Base-by-base conservation (phyloP, 2,329 filamentous ascomycete genomes). In the Talaromyces sp. region DNA sequence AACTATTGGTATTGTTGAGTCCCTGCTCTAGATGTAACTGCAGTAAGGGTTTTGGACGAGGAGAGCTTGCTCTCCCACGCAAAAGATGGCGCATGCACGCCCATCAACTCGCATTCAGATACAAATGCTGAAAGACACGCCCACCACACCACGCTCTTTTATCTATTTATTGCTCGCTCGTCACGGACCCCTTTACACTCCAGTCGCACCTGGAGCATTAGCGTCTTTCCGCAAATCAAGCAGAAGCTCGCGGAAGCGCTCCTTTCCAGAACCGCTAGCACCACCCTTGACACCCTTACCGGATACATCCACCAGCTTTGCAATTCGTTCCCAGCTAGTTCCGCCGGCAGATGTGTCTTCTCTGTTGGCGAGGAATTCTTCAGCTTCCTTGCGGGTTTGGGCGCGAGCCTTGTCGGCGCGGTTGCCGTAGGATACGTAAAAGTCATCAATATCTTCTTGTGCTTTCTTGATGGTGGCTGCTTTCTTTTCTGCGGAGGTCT, bases 351-450 rank as follows among this genome's bases (percentile, higher is more conserved):
- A 91, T 45, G 93, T 97, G 77, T 98, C 93, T 77, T 99, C 94
- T 67, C 93, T 88, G 78, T 84, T 93, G 63, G 87, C 89, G 56
- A 98, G 82, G 79, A 98, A 99, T 75, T 97, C 89, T 74, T 98
- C 94, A 6, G 94, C 95, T 72, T 99, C 95, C 78, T 91, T 90
- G 73, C 90, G 88, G 65, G 94, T 95, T 82, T 96, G 92, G 25
- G 90, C 85, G 71, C 97, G 90, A 67, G 87, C 88, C 86, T 98
- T 98, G 78, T 99, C 95, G 78, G 95, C 94, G 83, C 97, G 97
- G 79, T 90, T 89, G 83, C 98, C 98, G 84, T 99, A 99, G 81
- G 97, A 97, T 76, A 97, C 93, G 84, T 99, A 99, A 82, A 98
- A 99, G 78, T 97, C 95, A 77, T 99, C 95, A 69, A 99, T 96